A percentile compares a stretch with the other conserved stretches of the same genome.
Evolutionary conservation across 805 yeast species (phyloP).

Genomic region (Candida parachauliodes): DNA sequence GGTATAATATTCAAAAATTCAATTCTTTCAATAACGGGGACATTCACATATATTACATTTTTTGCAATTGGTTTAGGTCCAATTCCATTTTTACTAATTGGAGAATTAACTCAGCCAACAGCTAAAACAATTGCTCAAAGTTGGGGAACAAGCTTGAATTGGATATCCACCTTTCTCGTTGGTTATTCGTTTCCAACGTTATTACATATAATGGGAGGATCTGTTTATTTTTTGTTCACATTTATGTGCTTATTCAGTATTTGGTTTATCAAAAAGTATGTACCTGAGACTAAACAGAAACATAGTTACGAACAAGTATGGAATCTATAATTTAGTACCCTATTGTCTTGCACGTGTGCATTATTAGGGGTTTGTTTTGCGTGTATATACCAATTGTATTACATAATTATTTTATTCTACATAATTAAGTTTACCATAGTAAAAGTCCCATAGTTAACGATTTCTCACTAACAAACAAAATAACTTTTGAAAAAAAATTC

Average conservation of each 20-base stretch:
- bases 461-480: slow-evolving; percentile 3
- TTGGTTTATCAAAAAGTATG: slow-evolving; percentile 39
- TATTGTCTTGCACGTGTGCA: background rate
- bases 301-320: slow-evolving; percentile 64
- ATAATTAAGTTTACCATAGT: background rate
- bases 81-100: slow-evolving; percentile 82
- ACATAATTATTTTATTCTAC: background rate
- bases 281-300: slow-evolving; percentile 80
- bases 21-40: slow-evolving; percentile 54
- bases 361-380: background rate
- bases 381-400: background rate
- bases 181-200: slow-evolving; percentile 80
- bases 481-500: background rate
- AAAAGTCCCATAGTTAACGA: slow-evolving; percentile 2
- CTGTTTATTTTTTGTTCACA: slow-evolving; percentile 72
- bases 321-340: slow-evolving; percentile 25
- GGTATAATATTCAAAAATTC: slow-evolving; percentile 56
- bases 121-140: slow-evolving; percentile 88
- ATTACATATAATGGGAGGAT: slow-evolving; percentile 66
- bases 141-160: slow-evolving; percentile 86
- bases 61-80: slow-evolving; percentile 96
- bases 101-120: slow-evolving; percentile 81
- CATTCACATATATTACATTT: slow-evolving; percentile 70
- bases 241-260: slow-evolving; percentile 49
- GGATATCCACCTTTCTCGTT: slow-evolving; percentile 82